Evolutionary conservation across 208 protist genomes (phyloP).

Genomic region (Trypanosoma platydactyli): DNA sequence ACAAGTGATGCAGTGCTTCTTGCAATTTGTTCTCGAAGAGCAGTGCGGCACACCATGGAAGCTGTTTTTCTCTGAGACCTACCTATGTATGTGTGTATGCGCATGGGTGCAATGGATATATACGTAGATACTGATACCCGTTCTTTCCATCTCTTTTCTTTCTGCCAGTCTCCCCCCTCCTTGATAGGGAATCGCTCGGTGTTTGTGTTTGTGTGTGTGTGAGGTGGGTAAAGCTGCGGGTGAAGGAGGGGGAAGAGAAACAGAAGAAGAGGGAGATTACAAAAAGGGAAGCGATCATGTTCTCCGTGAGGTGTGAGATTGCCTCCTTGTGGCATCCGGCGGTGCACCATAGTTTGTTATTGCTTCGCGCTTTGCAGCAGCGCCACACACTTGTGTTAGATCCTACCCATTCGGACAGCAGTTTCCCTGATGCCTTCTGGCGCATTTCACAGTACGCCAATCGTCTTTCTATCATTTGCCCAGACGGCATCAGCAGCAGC

Average conservation of each 20-base stretch:
- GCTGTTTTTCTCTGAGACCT: too few species aligned
- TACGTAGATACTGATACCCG: too few species aligned
- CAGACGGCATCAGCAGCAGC: background rate
- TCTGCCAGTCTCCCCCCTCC: too few species aligned
- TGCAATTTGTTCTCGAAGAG: too few species aligned
- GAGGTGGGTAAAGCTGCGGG: background rate
- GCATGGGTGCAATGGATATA: too few species aligned
- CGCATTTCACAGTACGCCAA: conserved; percentile 9
- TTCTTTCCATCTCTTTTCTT: too few species aligned
- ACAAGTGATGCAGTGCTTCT: too few species aligned
- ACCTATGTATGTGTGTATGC: too few species aligned
- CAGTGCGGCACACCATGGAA: too few species aligned
- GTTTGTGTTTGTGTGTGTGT: background rate
- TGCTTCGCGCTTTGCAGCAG: conserved; percentile 63
- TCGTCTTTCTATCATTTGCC: conserved; percentile 12
- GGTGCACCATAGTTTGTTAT: conserved; percentile 72
- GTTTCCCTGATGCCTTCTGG: conserved; percentile 18
- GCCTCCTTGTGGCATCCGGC: conserved; percentile 66
- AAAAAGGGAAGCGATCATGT: conserved; percentile 36
- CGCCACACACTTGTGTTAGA: conserved; percentile 66
- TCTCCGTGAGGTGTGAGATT: conserved; percentile 51
- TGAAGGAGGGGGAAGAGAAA: background rate
- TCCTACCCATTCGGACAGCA: background rate
- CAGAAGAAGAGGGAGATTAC: background rate
- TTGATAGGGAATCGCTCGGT: background rate